Evolutionary conservation across 257 asterid species (phyloP).

Genomic region (Cynanchum wilfordii): DNA sequence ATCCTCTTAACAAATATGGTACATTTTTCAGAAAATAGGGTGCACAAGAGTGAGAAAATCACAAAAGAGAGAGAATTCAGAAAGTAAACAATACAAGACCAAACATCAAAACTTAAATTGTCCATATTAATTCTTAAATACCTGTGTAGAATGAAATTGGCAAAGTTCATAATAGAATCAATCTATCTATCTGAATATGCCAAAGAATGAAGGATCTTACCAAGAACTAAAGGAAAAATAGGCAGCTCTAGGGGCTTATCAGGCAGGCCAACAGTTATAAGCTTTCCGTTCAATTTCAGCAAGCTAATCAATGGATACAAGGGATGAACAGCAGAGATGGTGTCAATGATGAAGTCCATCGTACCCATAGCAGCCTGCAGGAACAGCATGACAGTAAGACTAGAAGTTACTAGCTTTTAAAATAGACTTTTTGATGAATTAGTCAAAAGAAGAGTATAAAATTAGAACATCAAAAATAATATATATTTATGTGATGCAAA

Average conservation of each 20-base stretch:
- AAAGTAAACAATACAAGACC: neutral
- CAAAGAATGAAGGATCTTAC: slow-evolving; percentile 21
- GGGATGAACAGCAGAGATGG: slow-evolving; percentile 46
- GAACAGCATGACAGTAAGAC: neutral
- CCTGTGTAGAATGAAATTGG: neutral
- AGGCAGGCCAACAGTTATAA: slow-evolving; percentile 52
- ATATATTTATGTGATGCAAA: neutral
- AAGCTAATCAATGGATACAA: slow-evolving; percentile 45
- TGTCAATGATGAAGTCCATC: slow-evolving; percentile 62
- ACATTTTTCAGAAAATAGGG: neutral
- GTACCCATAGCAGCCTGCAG: slow-evolving; percentile 50
- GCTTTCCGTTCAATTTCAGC: slow-evolving; percentile 58
- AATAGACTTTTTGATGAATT: neutral
- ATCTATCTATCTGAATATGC: no score
- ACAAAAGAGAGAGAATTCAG: neutral
- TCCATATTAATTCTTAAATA: no score
- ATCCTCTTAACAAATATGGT: neutral
- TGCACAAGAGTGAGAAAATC: neutral
- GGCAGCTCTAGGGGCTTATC: slow-evolving; percentile 57
- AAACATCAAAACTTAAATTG: neutral
- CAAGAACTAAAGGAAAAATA: slow-evolving; percentile 49
- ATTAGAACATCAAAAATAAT: neutral
- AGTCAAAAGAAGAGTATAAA: neutral
- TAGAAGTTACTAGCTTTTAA: neutral
- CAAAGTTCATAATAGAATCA: neutral